phyloP scores from a whole-genome alignment of 2,329 filamentous ascomycete species.

The Pseudopyricularia javanii region DNA sequence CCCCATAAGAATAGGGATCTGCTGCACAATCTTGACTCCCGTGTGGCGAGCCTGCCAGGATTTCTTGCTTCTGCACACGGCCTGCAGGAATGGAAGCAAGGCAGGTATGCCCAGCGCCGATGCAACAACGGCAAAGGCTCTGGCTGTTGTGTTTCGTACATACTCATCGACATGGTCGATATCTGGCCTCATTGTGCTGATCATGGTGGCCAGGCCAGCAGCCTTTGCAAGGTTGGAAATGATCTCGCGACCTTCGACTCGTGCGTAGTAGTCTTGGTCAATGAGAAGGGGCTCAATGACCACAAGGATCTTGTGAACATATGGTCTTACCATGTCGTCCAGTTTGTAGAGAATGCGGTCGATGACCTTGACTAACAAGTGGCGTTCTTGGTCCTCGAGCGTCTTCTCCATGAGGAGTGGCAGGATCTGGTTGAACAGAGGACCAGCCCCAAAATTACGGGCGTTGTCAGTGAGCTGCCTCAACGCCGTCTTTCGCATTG shows the following conservation, averaged over 20 bases:
- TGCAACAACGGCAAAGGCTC: conserved; percentile 94
- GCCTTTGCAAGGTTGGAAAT: conserved; percentile 97
- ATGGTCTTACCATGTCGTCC: conserved; percentile 89
- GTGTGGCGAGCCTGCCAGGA: conserved; percentile 98
- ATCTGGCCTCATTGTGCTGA: conserved; percentile 97
- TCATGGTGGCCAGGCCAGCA: conserved; percentile 95
- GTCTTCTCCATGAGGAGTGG: conserved; percentile 97
- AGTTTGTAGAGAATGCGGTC: conserved; percentile 98
- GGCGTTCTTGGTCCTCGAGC: conserved; percentile 92
- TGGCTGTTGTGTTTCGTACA: conserved; percentile 91
- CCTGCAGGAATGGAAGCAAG: conserved; percentile 84
- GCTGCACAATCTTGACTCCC: conserved; percentile 97
- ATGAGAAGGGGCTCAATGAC: conserved; percentile 99
- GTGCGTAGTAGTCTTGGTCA: conserved; percentile 97
- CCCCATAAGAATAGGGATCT: conserved; percentile 97
- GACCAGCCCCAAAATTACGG: conserved; percentile 83
- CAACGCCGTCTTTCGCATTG: conserved; percentile 96
- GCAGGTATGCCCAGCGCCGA: conserved; percentile 93
- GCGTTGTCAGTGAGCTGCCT: conserved; percentile 97
- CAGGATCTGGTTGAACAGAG: conserved; percentile 94
- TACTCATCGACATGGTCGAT: conserved; percentile 98
- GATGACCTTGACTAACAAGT: conserved; percentile 97
- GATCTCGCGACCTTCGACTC: conserved; percentile 95
- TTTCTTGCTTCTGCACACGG: conserved; percentile 96
- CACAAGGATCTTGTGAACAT: conserved; percentile 95